These are phyloP conservation scores for Echria macrotheca DNA, from an alignment of 495 filamentous ascomycete genomes.

Conservation along the genomic window DNA sequence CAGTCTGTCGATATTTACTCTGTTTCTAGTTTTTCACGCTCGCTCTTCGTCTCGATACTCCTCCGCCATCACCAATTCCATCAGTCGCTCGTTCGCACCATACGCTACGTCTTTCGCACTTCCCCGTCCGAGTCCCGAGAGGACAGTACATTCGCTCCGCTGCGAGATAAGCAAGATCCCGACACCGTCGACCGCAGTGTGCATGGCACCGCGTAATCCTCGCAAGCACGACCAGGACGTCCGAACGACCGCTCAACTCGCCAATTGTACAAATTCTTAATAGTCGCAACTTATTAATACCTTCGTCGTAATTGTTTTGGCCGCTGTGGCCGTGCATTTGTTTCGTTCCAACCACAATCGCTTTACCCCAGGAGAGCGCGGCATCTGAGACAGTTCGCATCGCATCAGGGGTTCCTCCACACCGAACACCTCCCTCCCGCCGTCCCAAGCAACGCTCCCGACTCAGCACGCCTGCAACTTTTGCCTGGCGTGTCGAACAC, in stretches of 20 bases:
- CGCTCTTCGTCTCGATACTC: not conserved
- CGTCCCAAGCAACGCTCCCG: constrained; percentile 11
- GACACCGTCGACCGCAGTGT: not conserved
- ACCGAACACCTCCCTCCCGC: constrained; percentile 14
- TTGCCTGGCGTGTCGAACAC: no score
- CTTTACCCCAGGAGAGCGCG: constrained; percentile 6
- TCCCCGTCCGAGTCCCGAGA: constrained; percentile 4
- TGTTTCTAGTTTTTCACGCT: constrained; percentile 11
- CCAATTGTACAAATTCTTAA: not conserved
- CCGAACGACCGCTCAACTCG: not conserved
- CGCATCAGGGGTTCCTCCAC: constrained; percentile 21
- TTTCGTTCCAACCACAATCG: constrained; percentile 10
- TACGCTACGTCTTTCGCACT: not conserved
- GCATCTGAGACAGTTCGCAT: constrained; percentile 24
- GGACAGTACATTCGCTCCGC: constrained; percentile 14
- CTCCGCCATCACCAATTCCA: constrained; percentile 7
- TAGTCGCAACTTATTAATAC: not conserved
- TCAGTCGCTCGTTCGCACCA: constrained; percentile 14
- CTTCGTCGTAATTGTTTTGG: not conserved
- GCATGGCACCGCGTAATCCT: not conserved
- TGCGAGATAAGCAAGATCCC: constrained; percentile 1
- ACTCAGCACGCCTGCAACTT: constrained; percentile 18
- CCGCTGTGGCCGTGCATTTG: constrained; percentile 2
- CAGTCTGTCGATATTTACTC: not conserved
- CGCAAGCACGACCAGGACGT: not conserved